These are phyloP conservation scores for Geotrichum ghanense DNA, from an alignment of 805 yeast genomes.

Conservation along the genomic window DNA sequence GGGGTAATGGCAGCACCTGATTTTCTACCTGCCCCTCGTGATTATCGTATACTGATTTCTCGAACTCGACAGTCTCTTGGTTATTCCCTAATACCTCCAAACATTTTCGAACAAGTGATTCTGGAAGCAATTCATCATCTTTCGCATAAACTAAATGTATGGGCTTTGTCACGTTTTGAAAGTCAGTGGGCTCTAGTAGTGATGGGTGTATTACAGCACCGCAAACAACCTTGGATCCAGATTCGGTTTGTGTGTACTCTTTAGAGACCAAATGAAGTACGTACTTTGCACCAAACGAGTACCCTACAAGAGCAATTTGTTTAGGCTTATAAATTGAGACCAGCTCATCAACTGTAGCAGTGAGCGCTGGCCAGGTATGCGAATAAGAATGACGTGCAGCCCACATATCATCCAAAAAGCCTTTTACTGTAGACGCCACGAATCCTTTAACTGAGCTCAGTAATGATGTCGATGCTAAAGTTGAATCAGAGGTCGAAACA, in stretches of 20 bases:
- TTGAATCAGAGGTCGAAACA: conserved; percentile 4
- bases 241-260: conserved; percentile 15
- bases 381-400: conserved; percentile 25
- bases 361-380: conserved; percentile 18
- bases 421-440: conserved; percentile 19
- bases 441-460: conserved; percentile 16
- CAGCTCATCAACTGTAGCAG: conserved; percentile 19
- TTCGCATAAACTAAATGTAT: conserved; percentile 17
- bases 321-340: conserved; percentile 20
- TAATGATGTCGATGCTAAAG: conserved; percentile 1
- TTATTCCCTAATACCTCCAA: conserved; percentile 9
- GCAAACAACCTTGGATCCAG: conserved; percentile 16
- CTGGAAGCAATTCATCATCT: conserved; percentile 21
- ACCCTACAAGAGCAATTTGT: conserved; percentile 22
- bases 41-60: conserved; percentile 7
- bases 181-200: conserved; percentile 18
- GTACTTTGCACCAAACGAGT: conserved; percentile 25
- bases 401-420: conserved; percentile 27
- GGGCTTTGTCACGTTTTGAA: conserved; percentile 19
- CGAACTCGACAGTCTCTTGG: conserved; percentile 7
- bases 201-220: conserved; percentile 24
- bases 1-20: conserved; percentile 26
- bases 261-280: conserved; percentile 21
- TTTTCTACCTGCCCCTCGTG: conserved; percentile 14
- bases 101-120: conserved; percentile 13